Evolutionary conservation across 306 rosid genomes (phyloP).

Genomic region (Malus asiatica): DNA sequence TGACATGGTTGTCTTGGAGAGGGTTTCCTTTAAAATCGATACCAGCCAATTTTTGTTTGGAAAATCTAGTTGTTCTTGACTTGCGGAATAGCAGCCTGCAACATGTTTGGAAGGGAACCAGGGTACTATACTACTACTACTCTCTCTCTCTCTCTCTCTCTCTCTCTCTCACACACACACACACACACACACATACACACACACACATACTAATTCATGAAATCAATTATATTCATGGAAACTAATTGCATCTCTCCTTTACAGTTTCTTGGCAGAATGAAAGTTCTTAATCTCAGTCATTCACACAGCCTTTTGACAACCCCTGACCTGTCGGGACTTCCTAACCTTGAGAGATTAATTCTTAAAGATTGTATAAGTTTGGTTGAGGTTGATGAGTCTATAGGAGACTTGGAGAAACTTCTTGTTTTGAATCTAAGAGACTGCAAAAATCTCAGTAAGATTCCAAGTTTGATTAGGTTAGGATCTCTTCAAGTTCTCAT

Average conservation of each 20-base stretch:
- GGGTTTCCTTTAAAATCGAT: constrained; percentile 4
- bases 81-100: background rate
- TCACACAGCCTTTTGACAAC: background rate
- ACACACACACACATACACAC: background rate
- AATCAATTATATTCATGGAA: background rate
- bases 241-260: background rate
- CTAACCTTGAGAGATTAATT: background rate
- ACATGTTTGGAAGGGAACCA: background rate
- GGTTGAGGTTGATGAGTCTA: background rate
- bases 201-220: background rate
- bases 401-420: background rate
- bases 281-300: constrained; percentile 5
- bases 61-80: background rate
- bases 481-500: background rate
- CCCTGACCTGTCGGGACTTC: background rate
- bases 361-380: background rate
- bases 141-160: background rate
- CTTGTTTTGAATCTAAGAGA: background rate
- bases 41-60: background rate
- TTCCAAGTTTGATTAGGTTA: background rate
- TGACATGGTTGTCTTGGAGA: background rate
- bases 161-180: background rate
- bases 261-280: background rate
- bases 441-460: background rate
- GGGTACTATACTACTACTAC: background rate